These are phyloP conservation scores for Drechslera avenae DNA, from an alignment of 2,329 filamentous ascomycete species.

Conservation along the genomic window DNA sequence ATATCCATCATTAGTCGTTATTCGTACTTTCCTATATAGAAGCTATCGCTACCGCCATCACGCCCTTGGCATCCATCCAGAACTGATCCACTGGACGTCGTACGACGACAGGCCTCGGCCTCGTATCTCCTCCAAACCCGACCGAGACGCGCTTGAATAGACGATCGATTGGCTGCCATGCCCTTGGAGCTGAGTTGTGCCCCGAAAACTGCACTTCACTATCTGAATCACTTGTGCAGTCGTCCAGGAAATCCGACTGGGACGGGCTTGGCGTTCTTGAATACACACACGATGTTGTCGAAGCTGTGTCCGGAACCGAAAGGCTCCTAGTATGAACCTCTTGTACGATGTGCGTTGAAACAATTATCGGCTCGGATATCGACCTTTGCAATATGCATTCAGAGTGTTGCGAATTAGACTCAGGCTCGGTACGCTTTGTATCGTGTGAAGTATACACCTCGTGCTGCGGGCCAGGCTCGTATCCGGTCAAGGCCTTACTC, in stretches of 20 bases:
- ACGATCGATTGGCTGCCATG: conserved; percentile 6
- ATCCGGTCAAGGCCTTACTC: conserved; percentile 33
- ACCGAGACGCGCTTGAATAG: conserved; percentile 4
- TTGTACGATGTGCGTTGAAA: background rate
- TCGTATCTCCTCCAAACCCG: background rate
- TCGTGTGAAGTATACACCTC: background rate
- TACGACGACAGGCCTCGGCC: background rate
- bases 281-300: background rate
- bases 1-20: background rate
- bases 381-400: conserved; percentile 4
- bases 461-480: conserved; percentile 33
- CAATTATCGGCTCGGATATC: conserved; percentile 1
- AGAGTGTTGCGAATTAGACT: conserved; percentile 26
- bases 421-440: conserved; percentile 20
- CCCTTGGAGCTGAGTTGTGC: background rate
- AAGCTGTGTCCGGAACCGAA: background rate
- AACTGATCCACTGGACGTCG: conserved; percentile 7
- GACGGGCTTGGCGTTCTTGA: background rate
- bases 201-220: background rate
- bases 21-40: conserved; percentile 13
- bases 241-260: conserved; percentile 9
- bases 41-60: conserved; percentile 19
- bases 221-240: conserved; percentile 7
- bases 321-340: background rate
- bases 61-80: conserved; percentile 19